Conservation (phyloP, 202 grass and related monocot species). For the Brachypodium distachyon region DNA sequence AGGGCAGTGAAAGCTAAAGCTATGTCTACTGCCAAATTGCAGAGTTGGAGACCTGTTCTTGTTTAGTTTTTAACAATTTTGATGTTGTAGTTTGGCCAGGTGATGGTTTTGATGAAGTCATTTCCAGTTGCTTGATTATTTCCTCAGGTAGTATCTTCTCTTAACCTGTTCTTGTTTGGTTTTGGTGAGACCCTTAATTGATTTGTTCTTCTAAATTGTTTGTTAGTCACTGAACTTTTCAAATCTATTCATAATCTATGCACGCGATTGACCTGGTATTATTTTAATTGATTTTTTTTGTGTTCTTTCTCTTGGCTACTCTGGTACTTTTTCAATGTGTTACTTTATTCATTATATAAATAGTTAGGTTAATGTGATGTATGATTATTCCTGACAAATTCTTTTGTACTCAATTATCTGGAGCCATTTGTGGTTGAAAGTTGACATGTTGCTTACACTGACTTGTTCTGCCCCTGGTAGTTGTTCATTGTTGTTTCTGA, state of each 20-base stretch:
- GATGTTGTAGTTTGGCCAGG: neutral
- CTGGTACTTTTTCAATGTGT: neutral
- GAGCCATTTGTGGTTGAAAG: neutral
- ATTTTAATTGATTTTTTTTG: neutral
- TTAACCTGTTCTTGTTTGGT: neutral
- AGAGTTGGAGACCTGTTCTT: neutral
- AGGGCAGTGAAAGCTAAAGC: neutral
- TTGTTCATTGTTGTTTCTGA: neutral
- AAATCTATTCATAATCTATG: slow-evolving; percentile 8
- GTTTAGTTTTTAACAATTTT: neutral
- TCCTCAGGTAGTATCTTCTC: slow-evolving; percentile 15
- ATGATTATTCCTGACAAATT: neutral
- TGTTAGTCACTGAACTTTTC: slow-evolving; percentile 11
- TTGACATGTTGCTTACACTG: slow-evolving; percentile 5
- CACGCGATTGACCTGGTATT: neutral
- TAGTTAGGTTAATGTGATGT: neutral
- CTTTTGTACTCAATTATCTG: slow-evolving; percentile 1
- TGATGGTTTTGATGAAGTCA: slow-evolving; percentile 9
- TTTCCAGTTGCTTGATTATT: slow-evolving; percentile 4
- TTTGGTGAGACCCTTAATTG: neutral
- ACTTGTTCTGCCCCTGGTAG: slow-evolving; percentile 7
- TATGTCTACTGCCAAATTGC: neutral
- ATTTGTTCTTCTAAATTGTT: neutral
- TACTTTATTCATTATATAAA: too few species aligned
- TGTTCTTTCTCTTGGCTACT: neutral